phyloP scores from a whole-genome alignment of 805 yeast species.

The Lipomyces mesembrius region DNA sequence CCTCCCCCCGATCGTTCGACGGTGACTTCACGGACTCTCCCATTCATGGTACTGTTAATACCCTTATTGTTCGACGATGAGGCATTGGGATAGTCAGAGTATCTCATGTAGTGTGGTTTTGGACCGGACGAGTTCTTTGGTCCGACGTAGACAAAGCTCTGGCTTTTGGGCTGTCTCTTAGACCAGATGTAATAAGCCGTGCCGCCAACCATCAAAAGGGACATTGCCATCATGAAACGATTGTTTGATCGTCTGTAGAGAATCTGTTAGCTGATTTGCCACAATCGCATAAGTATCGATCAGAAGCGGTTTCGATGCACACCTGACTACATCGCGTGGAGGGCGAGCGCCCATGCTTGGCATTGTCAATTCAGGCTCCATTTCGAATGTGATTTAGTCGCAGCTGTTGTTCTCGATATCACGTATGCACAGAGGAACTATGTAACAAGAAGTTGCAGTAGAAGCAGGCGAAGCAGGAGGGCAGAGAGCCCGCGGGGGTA shows the following conservation, averaged over 20 bases:
- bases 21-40: conserved; percentile 22
- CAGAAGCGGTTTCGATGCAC: not conserved
- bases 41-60: conserved; percentile 20
- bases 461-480: not conserved
- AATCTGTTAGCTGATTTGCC: not conserved
- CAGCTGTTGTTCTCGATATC: not conserved
- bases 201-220: conserved; percentile 22
- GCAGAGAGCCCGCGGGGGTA: not conserved
- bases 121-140: conserved; percentile 21
- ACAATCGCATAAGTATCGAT: not conserved
- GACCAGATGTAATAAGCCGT: conserved; percentile 20
- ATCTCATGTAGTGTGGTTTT: conserved; percentile 12
- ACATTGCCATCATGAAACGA: conserved; percentile 25
- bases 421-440: not conserved
- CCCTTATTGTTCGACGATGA: conserved; percentile 29
- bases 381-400: not conserved
- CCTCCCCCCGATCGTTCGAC: conserved; percentile 37
- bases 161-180: conserved; percentile 10
- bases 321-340: conserved; percentile 5
- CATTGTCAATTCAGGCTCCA: conserved; percentile 4
- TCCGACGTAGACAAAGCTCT: conserved; percentile 20
- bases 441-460: not conserved
- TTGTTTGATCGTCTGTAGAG: conserved; percentile 18
- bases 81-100: conserved; percentile 26
- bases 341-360: conserved; percentile 10